These are phyloP conservation scores for Neurospora sp. DNA, from an alignment of 495 filamentous ascomycete genomes.

Conservation along the genomic window DNA sequence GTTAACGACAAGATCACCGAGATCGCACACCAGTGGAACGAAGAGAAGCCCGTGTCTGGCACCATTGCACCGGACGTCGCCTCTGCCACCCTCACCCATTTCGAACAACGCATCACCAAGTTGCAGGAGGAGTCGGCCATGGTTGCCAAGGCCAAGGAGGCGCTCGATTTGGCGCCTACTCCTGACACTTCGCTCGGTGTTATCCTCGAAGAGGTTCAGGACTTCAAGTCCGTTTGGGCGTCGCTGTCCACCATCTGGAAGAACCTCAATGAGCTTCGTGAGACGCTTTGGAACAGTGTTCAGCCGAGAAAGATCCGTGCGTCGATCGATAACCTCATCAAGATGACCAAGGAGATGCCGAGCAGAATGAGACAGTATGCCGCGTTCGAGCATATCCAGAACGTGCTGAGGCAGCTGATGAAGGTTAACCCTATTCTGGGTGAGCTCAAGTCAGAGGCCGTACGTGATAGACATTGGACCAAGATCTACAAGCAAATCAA, in stretches of 20 bases:
- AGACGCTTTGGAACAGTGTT: slow-evolving; percentile 84
- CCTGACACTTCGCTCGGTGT: slow-evolving; percentile 65
- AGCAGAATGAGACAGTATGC: slow-evolving; percentile 98
- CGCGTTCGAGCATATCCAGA: slow-evolving; percentile 95
- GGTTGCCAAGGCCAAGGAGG: slow-evolving; percentile 94
- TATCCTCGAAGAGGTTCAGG: slow-evolving; percentile 91
- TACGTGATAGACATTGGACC: slow-evolving; percentile 91
- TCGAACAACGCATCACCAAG: slow-evolving; percentile 69
- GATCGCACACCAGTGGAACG: slow-evolving; percentile 76
- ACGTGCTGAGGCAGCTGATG: slow-evolving; percentile 72
- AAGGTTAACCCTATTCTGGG: slow-evolving; percentile 81
- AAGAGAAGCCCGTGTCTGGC: slow-evolving; percentile 93
- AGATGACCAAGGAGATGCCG: slow-evolving; percentile 99
- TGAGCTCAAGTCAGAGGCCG: slow-evolving; percentile 93
- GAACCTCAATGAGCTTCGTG: slow-evolving; percentile 85
- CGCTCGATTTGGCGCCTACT: slow-evolving; percentile 74
- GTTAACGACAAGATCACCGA: slow-evolving; percentile 78
- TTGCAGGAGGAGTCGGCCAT: slow-evolving; percentile 82
- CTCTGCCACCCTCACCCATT: slow-evolving; percentile 63
- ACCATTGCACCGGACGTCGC: slow-evolving; percentile 83
- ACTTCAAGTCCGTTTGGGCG: slow-evolving; percentile 97
- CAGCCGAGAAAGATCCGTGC: slow-evolving; percentile 84
- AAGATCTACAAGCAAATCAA: slow-evolving; percentile 94
- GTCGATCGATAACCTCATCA: slow-evolving; percentile 80
- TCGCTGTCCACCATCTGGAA: slow-evolving; percentile 94